Base-by-base conservation (phyloP, 1,284 basidiomycete genomes). In the Chondrostereum purpureum region DNA sequence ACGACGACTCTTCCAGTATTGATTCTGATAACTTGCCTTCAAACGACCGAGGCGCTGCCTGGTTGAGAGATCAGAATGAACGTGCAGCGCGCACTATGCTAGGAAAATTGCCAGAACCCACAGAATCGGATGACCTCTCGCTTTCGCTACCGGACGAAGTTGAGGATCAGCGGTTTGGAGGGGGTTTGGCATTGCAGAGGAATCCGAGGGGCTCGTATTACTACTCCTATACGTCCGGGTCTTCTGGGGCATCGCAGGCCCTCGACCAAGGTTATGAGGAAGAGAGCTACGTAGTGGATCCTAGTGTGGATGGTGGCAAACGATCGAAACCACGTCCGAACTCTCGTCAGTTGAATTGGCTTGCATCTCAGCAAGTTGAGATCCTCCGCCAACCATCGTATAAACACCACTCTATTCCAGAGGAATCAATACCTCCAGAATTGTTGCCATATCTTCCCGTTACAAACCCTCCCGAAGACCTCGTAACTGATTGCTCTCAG, bases 1-100 rank as follows among this genome's bases (percentile, higher is more conserved):
- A 52, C 41, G 67, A 70, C 36, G 68, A 69, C 42, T 8, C 27
- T 8, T 68, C 73, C 0, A 70, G 69, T 19, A 61, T 73, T 19
- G 62, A 73, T 37, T 61, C 67, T 19, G 66, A 70, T n/a, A 63
- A 67, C 14, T 61, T 76, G 22, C 65, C 69, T 16, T 68, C 71
- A 13, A 72, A 71, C 46, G 80, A 86, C 54, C 75, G 86, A 3
- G 86, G 87, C 0, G 78, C 78, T 3, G 75, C 83, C 34, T 94
- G 91, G 92, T 62, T 94, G 35, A 74, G 77, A 21, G 88, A 92
- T 51, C 91, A 94, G 63, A 88, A 78, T 44, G 74, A 78, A 34
- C 74, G 80, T 5, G 68, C 71, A 0, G 70, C 83, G 46, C 74
- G 75, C 31, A 68, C 73, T 12, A 77, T 73, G 67, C 62, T 85